Conservation (phyloP, 306 rosid species). For the Acacia confusa region DNA sequence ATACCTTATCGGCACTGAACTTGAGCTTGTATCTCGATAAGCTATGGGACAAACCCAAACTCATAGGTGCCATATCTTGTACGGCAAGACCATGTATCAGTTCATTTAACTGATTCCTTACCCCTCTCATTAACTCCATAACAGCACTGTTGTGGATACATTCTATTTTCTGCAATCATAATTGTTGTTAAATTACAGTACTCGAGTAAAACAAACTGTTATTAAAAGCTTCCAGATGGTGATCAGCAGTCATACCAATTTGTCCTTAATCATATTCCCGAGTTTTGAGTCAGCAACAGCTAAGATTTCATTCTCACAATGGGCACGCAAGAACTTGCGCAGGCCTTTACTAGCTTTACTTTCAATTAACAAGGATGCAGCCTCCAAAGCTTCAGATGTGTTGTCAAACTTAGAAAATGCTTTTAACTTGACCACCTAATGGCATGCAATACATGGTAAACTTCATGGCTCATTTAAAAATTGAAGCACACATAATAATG, state of each 20-base stretch:
- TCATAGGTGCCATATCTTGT: conserved; percentile 96
- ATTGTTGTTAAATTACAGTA: background rate
- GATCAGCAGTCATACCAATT: conserved; percentile 53
- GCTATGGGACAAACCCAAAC: conserved; percentile 95
- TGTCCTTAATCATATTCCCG: conserved; percentile 82
- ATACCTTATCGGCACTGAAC: conserved; percentile 96
- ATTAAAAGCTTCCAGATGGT: background rate
- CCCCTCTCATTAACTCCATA: conserved; percentile 95
- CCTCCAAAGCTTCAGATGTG: conserved; percentile 84
- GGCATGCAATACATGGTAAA: background rate
- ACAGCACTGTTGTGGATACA: conserved; percentile 78
- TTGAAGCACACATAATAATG: background rate
- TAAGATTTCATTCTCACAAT: conserved; percentile 72
- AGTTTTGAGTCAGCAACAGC: conserved; percentile 90
- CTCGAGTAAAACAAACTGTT: background rate
- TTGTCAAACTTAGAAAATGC: conserved; percentile 90
- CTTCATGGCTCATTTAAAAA: background rate
- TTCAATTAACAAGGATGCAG: conserved; percentile 70
- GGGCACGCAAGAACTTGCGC: conserved; percentile 78
- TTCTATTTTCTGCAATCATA: conserved; percentile 68
- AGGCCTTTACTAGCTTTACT: conserved; percentile 90
- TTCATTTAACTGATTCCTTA: conserved; percentile 78
- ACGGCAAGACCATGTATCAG: conserved; percentile 77
- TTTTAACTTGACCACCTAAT: conserved; percentile 80
- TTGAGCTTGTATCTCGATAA: conserved; percentile 84